A percentile compares a stretch with the other conserved stretches of the same genome.
Conservation (phyloP, 2,329 filamentous ascomycete species). For the Helotiales sp. region DNA sequence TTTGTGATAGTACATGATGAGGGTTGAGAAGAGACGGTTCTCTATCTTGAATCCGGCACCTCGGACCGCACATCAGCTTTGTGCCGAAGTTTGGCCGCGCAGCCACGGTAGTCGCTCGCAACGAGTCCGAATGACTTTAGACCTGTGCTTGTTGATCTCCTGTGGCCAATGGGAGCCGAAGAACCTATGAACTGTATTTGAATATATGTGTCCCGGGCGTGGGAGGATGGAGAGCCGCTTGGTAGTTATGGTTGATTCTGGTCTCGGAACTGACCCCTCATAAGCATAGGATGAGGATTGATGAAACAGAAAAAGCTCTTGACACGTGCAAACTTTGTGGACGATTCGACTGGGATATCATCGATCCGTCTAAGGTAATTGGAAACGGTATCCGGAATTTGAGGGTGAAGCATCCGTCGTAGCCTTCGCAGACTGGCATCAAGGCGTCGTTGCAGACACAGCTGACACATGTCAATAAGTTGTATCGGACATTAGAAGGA, state of each 20-base stretch:
- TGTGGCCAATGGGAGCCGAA: neutral
- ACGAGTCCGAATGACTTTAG: neutral
- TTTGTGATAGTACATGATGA: neutral
- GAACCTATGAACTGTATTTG: too few relatives aligned
- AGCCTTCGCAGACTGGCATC: too few relatives aligned
- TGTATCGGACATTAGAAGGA: neutral
- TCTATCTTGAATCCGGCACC: neutral
- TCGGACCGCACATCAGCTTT: neutral
- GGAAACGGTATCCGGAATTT: neutral
- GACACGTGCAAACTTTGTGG: neutral
- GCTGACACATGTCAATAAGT: neutral
- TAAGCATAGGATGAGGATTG: neutral
- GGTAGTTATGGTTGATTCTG: neutral
- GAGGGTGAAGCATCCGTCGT: neutral
- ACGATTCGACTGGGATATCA: neutral
- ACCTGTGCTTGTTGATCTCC: neutral
- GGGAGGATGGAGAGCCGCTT: neutral
- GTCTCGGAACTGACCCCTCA: neutral
- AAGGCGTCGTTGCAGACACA: neutral
- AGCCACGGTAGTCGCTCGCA: neutral
- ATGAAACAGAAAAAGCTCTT: neutral
- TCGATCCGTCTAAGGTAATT: neutral
- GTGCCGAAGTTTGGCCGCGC: neutral
- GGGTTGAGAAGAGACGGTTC: neutral
- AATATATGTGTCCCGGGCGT: neutral